A percentile compares a stretch with the other conserved stretches of the same genome.
These are phyloP conservation scores for Entoloma clypeatum DNA, from an alignment of 1,284 basidiomycete species.

Conservation along the genomic window DNA sequence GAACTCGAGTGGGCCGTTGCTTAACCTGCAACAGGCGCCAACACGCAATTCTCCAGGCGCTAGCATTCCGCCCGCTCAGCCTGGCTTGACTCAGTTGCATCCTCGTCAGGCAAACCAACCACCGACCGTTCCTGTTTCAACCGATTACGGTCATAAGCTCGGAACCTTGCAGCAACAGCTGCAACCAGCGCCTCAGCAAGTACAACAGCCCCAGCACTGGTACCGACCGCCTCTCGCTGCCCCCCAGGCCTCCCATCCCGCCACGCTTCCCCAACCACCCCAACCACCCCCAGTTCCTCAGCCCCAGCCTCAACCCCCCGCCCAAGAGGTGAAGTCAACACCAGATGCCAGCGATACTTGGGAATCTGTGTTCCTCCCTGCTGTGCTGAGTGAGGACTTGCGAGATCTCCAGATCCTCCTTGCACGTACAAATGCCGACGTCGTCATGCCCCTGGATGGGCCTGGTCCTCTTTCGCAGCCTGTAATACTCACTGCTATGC, in stretches of 20 bases:
- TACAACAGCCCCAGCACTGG: slow-evolving; percentile 51
- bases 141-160: slow-evolving; percentile 32
- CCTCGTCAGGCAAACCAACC: slow-evolving; percentile 43
- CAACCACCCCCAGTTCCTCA: slow-evolving; percentile 32
- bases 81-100: slow-evolving; percentile 32
- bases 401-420: slow-evolving; percentile 70
- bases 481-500: slow-evolving; percentile 74
- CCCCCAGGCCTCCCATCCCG: slow-evolving; percentile 71
- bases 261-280: slow-evolving; percentile 63
- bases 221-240: slow-evolving; percentile 68
- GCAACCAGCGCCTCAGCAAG: slow-evolving; percentile 37
- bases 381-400: slow-evolving; percentile 67
- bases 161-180: slow-evolving; percentile 29
- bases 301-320: slow-evolving; percentile 23
- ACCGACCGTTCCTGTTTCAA: slow-evolving; percentile 35
- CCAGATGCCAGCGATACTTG: slow-evolving; percentile 67
- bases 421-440: slow-evolving; percentile 67
- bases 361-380: slow-evolving; percentile 59
- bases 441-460: slow-evolving; percentile 72
- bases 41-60: slow-evolving; percentile 45
- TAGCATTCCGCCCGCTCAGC: slow-evolving; percentile 30
- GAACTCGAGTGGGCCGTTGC: slow-evolving; percentile 43
- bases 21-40: slow-evolving; percentile 42
- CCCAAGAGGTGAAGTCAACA: slow-evolving; percentile 49
- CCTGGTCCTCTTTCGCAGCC: slow-evolving; percentile 71